Percentiles rank a stretch among this genome's conserved stretches.
Conservation (phyloP, 768 basidiomycete species). For the Floccularia luteovirens region DNA sequence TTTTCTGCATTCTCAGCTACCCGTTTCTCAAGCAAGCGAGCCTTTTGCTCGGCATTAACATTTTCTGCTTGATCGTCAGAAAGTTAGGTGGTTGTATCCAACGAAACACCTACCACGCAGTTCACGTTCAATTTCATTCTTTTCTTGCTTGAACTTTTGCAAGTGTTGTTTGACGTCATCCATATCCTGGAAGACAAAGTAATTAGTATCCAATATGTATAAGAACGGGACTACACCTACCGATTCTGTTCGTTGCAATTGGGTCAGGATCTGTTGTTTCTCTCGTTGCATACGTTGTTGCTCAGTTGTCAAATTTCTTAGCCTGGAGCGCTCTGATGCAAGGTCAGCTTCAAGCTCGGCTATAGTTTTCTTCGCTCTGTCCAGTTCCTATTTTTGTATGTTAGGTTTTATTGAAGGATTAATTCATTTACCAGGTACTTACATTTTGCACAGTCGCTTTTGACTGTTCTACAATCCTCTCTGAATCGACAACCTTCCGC, state of each 20-base stretch:
- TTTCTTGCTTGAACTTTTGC: slow-evolving; percentile 65
- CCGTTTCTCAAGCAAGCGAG: slow-evolving; percentile 56
- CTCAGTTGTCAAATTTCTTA: slow-evolving; percentile 57
- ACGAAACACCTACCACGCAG: slow-evolving; percentile 47
- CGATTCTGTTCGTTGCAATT: slow-evolving; percentile 65
- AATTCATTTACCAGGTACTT: slow-evolving; percentile 14
- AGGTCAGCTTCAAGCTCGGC: slow-evolving; percentile 66
- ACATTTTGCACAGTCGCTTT: slow-evolving; percentile 50
- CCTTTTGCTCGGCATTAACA: slow-evolving; percentile 64
- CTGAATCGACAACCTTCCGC: slow-evolving; percentile 44
- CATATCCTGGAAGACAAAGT: slow-evolving; percentile 51
- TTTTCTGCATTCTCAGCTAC: slow-evolving; percentile 63
- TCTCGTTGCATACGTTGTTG: slow-evolving; percentile 58
- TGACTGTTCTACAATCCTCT: slow-evolving; percentile 39
- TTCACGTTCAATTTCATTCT: slow-evolving; percentile 65
- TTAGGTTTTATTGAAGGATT: neutral
- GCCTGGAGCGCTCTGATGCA: slow-evolving; percentile 59
- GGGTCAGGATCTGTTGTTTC: slow-evolving; percentile 51
- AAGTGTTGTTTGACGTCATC: slow-evolving; percentile 66
- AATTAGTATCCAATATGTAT: neutral
- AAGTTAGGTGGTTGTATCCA: neutral
- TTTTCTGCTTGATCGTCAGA: slow-evolving; percentile 34
- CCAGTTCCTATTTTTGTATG: slow-evolving; percentile 50
- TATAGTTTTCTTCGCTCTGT: slow-evolving; percentile 56
- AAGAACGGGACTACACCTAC: slow-evolving; percentile 27